Base-by-base conservation (phyloP, 306 rosid species). In the Abrus precatorius region DNA sequence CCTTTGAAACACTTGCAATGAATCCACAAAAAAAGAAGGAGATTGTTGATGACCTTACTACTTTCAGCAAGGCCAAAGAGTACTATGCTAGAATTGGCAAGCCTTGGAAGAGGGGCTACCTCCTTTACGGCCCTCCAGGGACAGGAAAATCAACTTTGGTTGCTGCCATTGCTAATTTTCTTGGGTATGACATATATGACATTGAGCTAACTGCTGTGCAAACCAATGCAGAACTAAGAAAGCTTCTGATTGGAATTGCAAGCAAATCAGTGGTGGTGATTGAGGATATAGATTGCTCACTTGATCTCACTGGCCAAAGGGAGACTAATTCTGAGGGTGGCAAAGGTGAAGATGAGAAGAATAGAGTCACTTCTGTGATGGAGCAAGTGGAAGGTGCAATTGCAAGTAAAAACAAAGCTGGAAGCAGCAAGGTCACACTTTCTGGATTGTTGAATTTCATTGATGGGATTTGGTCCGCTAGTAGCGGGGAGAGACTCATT, bases 111-210 rank as follows among this genome's bases (percentile, higher is more conserved):
- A 76, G 92, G 13, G 97, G 93, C 14, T 90, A 92, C 73, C 27
- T 92, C n/a, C 91, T 92, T 3, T 85, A 74, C 77, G 95, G 95
- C 2, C 95, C 97, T 28, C 92, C 92, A 3, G 97, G 97, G 20
- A 92, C 93, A 2, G 95, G 95, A 5, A 92, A 92, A 60, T 92
- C 97, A 13, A 86, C 92, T 4, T 80, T 85, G 85, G 87, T 92
- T 40, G 90, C 91, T 13, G 92, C 97, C 29, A 92, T 90, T 88
- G 95, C 93, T 7, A 90, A 92, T 74, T 74, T 80, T 29, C 54
- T 91, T 6, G 52, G 72, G 38, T 91, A 89, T 64, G 93, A 91
- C 67, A 33, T 91, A 6, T 91, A 87, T 80, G 96, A 91, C 40
- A 84, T 89, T 9, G 92, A 91, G 62, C 7, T 91, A 63, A 91